Base-by-base conservation (phyloP, 257 asterid genomes). In the Petunia axillaris region DNA sequence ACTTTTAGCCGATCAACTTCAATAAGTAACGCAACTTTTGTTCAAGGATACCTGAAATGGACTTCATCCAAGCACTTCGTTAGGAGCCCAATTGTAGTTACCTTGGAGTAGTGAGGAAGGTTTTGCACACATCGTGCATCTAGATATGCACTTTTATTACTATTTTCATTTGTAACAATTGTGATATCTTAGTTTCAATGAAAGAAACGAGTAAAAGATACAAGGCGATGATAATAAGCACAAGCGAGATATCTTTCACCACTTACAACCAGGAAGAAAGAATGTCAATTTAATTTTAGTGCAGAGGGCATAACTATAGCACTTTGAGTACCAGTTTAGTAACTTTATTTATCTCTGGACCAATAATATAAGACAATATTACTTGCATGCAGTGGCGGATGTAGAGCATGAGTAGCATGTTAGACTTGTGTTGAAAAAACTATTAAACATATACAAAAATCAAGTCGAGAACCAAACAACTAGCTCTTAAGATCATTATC, bases 41-140 rank as follows among this genome's bases (percentile, higher is more conserved):
- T 79, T 60, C 79, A 84, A 80, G 87, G 90, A 41, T 79, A 79
- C 35, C 59, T 87, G 53, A 35, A 60, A 7, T 85, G 85, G 88
- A 58, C 71, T 65, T 87, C 87, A 41, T 36, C 14, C n/a, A 75
- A 82, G 14, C 67, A 82, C 79, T 39, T 48, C 9, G 85, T 86
- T 25, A 81, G 81, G 80, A 87, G 77, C 64, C 84, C 85, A 13
- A 63, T 87, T 6, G n/a, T 79, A 5, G 55, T 86, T 36, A 70
- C 10, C 41, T 46, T 70, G 4, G 41, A 46, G 16, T 70, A 70
- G 59, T 70, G n/a, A 9, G 43, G 76, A 70, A 0, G 40, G 48
- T 1, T 46, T 70, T 46, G 35, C 70, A 11, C 38, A 8, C 46
- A 64, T 64, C 25, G 1, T 10, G 37, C 70, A 64, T 25, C 25